These are phyloP conservation scores for Verticillium klebahnii DNA, from an alignment of 2,329 filamentous ascomycete species.

Conservation along the genomic window DNA sequence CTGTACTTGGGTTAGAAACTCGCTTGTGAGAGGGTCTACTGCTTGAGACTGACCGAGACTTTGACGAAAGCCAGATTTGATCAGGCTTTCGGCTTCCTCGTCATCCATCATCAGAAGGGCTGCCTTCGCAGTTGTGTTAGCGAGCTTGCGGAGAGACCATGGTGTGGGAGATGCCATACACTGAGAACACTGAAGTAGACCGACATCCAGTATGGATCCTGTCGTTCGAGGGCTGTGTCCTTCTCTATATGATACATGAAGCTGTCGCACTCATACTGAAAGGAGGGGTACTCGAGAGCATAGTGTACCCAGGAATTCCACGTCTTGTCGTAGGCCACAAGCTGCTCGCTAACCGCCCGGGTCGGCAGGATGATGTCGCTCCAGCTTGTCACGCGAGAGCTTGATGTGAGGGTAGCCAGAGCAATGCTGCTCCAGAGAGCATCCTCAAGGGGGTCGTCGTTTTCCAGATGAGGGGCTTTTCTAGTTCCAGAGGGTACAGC, in stretches of 20 bases:
- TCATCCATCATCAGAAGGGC: conserved; percentile 7
- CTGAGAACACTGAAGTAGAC: conserved; percentile 14
- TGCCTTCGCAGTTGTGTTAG: not conserved
- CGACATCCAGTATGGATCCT: conserved; percentile 10
- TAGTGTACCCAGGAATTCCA: conserved; percentile 17
- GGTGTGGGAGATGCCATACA: not conserved
- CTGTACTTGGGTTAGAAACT: not conserved
- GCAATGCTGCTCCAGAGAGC: not conserved
- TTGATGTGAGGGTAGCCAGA: not conserved
- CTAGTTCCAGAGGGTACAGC: not conserved
- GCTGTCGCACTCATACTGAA: conserved; percentile 5
- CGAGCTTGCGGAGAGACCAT: not conserved
- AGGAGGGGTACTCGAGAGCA: conserved; percentile 13
- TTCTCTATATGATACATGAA: conserved; percentile 4
- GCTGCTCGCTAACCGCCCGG: not conserved
- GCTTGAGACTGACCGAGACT: not conserved
- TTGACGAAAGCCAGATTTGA: not conserved
- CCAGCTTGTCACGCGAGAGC: not conserved
- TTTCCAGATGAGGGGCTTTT: not conserved
- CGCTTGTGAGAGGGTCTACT: not conserved
- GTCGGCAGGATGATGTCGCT: conserved; percentile 2
- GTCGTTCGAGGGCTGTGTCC: not conserved
- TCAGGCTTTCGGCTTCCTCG: not conserved
- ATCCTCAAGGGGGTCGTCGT: not conserved
- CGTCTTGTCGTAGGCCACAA: conserved; percentile 7